Percentiles rank a stretch among this genome's conserved stretches.
phyloP scores from a whole-genome alignment of 2,329 filamentous ascomycete species.

The Coleophoma cylindrospora region DNA sequence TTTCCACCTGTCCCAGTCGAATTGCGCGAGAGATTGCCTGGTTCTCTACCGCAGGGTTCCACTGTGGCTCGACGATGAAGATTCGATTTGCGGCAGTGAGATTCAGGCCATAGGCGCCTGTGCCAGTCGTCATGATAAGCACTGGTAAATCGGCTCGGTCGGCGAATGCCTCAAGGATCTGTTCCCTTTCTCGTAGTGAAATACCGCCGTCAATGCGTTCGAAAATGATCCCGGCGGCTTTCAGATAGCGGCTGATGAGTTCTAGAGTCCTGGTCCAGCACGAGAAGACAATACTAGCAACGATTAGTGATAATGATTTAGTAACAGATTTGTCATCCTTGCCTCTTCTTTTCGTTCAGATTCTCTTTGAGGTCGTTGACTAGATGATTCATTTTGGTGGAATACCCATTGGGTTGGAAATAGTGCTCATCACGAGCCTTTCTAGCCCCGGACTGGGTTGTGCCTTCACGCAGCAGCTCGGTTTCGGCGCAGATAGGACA shows the following conservation, averaged over 20 bases:
- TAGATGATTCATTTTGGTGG: background rate
- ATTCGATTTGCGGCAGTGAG: background rate
- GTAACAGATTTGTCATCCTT: constrained; percentile 1
- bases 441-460: too few species aligned
- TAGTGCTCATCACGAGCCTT: too few species aligned
- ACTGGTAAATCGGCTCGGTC: constrained; percentile 4
- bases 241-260: constrained; percentile 8
- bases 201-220: constrained; percentile 9
- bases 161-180: constrained; percentile 7
- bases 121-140: constrained; percentile 14
- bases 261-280: constrained; percentile 15
- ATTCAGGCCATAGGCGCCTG: constrained; percentile 7
- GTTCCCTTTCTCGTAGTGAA: constrained; percentile 2
- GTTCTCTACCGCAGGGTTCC: constrained; percentile 5
- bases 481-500: too few species aligned
- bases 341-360: constrained; percentile 10
- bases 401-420: too few species aligned
- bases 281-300: constrained; percentile 14
- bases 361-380: constrained; percentile 2
- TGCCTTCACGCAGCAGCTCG: too few species aligned
- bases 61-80: constrained; percentile 4
- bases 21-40: constrained; percentile 3
- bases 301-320: too few species aligned
- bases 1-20: constrained; percentile 2
- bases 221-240: constrained; percentile 4